Evolutionary conservation across 2,329 filamentous ascomycete genomes (phyloP).

Genomic region (Lasiodiplodia theobromae): DNA sequence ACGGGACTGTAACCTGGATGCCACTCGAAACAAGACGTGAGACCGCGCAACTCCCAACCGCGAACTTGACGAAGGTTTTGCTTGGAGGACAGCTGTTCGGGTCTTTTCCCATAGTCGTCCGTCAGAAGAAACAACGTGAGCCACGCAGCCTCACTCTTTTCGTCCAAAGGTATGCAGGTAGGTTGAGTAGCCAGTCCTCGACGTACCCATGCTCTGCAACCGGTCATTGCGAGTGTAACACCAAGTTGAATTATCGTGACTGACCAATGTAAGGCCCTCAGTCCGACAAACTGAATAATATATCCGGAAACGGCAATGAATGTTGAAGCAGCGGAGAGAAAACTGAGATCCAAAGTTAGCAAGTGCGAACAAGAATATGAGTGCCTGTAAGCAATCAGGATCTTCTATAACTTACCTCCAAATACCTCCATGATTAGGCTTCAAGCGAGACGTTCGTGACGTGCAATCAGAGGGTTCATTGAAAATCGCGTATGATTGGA

Average conservation of each 20-base stretch:
- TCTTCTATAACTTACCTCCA: neutral
- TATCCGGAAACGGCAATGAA: neutral
- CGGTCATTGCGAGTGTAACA: neutral
- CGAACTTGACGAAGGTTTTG: no score
- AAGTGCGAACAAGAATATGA: no score
- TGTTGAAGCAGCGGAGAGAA: neutral
- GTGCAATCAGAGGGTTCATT: neutral
- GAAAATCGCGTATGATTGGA: neutral
- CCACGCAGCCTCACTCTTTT: no score
- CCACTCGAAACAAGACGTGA: no score
- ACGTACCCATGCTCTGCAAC: neutral
- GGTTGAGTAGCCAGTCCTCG: neutral
- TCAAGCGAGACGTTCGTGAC: neutral
- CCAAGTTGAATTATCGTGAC: neutral
- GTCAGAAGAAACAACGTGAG: no score
- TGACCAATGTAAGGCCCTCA: neutral
- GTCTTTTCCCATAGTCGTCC: no score
- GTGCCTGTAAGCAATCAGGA: no score
- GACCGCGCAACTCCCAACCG: no score
- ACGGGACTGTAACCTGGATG: no score
- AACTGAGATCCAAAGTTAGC: no score
- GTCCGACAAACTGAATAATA: neutral
- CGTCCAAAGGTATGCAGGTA: no score
- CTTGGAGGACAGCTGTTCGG: no score
- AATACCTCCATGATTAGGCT: accelerated